phyloP scores from a whole-genome alignment of 73 alveolate species.

The Paramecium sonneborni region DNA sequence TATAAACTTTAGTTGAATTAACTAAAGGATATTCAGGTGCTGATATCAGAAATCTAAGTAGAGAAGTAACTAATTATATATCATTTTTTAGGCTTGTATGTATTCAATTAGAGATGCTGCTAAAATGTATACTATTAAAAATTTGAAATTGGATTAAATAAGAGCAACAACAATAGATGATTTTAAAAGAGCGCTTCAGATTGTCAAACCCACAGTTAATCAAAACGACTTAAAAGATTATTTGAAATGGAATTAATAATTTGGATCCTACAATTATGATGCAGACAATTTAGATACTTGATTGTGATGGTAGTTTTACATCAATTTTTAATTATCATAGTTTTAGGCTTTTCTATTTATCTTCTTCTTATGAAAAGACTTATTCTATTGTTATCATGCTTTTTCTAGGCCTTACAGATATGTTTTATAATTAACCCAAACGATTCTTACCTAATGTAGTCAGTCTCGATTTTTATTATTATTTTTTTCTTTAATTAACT shows the following conservation, averaged over 20 bases:
- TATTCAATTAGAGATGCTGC: constrained; percentile 85
- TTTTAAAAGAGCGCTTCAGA: constrained; percentile 84
- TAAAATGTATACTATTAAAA: constrained; percentile 71
- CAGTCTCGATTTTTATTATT: neutral
- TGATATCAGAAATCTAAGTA: constrained; percentile 85
- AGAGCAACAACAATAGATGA: constrained; percentile 85
- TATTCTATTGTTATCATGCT: neutral
- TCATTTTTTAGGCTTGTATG: constrained; percentile 80
- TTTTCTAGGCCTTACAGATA: constrained; percentile 4
- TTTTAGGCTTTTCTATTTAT: neutral
- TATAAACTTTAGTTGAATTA: constrained; percentile 72
- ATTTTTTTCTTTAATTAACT: neutral
- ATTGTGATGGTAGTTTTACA: neutral
- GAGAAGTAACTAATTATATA: constrained; percentile 48
- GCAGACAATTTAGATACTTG: constrained; percentile 77
- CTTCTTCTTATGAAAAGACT: neutral
- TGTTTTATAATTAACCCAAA: neutral
- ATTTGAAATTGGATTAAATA: constrained; percentile 74
- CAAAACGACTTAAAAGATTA: constrained; percentile 83
- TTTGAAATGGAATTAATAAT: constrained; percentile 90
- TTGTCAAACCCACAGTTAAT: constrained; percentile 93
- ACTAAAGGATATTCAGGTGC: constrained; percentile 98
- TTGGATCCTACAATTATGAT: constrained; percentile 84
- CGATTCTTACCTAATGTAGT: neutral
- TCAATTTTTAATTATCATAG: neutral